Base-by-base conservation (phyloP, 768 basidiomycete species). In the Auricularia auricula-judae region DNA sequence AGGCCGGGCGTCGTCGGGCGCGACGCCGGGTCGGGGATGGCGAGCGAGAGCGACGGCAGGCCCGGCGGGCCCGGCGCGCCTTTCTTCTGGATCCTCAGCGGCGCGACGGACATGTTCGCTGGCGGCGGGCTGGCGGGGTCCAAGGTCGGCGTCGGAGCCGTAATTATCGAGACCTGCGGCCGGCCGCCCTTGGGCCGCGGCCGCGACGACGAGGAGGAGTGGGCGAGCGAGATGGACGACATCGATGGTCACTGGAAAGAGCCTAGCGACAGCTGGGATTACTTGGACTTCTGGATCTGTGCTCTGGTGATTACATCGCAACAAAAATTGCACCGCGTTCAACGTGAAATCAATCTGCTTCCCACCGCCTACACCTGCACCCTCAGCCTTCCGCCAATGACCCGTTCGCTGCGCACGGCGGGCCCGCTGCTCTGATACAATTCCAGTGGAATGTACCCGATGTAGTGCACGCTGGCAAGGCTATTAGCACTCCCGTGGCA, bases 391-490 rank as follows among this genome's bases (percentile, higher is more conserved):
- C 47, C 47, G 5, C 18, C 47, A 51, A 51, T 23, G 21, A 16
- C 21, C 47, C 18, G 14, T 18, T 51, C 47, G 11, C 21, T 18
- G 47, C 18, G 47, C 47, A 5, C 16, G 5, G 5, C 47, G 4
- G 47, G 18, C 14, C 7, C 47, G 47, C 47, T 51, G 10, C 10
- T 18, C 64, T 79, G 80, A 69, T 83, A 83, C 61, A 80, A 65
- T 3, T 75, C 69, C 44, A 79, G 69, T 1, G 82, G 81, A 44
- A 83, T 79, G 69, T 78, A 78, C 2, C 82, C 81, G 62, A 83
- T 83, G 68, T 78, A 83, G 65, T 83, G 81, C 62, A 74, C 71
- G 66, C 79, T 79, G 65, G 11, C 18, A 21, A 5, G 47, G 8
- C 47, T 29, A 29, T 29, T 3, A 29, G 29, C 29, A 29, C 29